A percentile compares a stretch with the other conserved stretches of the same genome.
Evolutionary conservation across 176 grass and related monocot genomes (phyloP).

Genomic region (Poa pratensis): DNA sequence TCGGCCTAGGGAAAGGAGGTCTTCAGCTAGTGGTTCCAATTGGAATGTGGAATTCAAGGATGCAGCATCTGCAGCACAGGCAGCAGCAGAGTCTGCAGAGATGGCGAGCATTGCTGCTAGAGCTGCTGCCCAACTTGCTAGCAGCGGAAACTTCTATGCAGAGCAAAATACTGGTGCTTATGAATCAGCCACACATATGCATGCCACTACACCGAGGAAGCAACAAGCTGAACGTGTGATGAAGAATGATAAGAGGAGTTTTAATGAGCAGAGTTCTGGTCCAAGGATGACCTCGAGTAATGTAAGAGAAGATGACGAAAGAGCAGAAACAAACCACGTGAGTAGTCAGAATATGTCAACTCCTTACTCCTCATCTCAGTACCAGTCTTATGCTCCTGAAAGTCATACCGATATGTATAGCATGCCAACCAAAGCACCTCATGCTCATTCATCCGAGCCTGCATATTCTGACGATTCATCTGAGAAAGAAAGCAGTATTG

Average conservation of each 20-base stretch:
- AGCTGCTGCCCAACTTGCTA: slow-evolving; percentile 95
- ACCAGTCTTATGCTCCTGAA: slow-evolving; percentile 33
- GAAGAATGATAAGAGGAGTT: slow-evolving; percentile 41
- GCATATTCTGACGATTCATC: slow-evolving; percentile 44
- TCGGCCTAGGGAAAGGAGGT: slow-evolving; percentile 55
- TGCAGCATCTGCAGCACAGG: slow-evolving; percentile 88
- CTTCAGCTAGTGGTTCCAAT: slow-evolving; percentile 46
- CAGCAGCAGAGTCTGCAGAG: slow-evolving; percentile 88
- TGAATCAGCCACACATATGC: slow-evolving; percentile 39
- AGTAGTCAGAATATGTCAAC: slow-evolving; percentile 41
- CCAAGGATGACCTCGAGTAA: slow-evolving; percentile 38
- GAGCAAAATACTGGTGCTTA: slow-evolving; percentile 47
- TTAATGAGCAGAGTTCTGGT: slow-evolving; percentile 37
- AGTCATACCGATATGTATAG: slow-evolving; percentile 30
- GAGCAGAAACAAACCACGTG: slow-evolving; percentile 35
- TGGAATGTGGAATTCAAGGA: slow-evolving; percentile 93
- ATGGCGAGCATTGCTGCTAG: slow-evolving; percentile 89
- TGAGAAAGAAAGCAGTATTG: slow-evolving; percentile 42
- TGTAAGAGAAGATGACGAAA: slow-evolving; percentile 29
- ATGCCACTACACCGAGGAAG: slow-evolving; percentile 38
- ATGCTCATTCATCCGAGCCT: slow-evolving; percentile 39
- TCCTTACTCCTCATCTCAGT: slow-evolving; percentile 29
- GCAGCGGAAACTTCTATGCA: slow-evolving; percentile 62
- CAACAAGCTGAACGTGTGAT: slow-evolving; percentile 30
- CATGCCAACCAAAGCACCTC: slow-evolving; percentile 37